Conservation (phyloP, 2,329 filamentous ascomycete species). For the Aspergillus phoenicis region DNA sequence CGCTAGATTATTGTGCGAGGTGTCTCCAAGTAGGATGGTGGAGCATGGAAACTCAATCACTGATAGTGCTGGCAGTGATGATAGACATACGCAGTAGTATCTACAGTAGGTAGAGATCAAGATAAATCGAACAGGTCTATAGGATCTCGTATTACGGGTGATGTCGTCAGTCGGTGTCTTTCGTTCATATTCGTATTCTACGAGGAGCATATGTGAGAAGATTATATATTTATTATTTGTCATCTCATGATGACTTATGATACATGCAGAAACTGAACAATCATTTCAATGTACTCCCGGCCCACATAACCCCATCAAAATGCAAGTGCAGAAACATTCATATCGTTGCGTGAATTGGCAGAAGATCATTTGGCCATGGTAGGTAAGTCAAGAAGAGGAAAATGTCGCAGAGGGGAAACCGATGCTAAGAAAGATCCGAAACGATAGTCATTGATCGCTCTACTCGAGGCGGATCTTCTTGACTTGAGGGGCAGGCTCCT, state of each 20-base stretch:
- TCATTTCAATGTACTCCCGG: background rate
- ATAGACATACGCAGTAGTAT: no score
- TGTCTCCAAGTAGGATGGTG: background rate
- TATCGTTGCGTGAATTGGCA: background rate
- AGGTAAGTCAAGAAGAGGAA: background rate
- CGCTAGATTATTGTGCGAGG: background rate
- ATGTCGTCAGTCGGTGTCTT: background rate
- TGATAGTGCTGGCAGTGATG: no score
- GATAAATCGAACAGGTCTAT: background rate
- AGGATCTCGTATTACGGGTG: no score
- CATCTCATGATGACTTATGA: background rate
- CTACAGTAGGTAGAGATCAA: no score
- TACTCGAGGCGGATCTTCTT: slow-evolving; percentile 56
- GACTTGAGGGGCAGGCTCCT: slow-evolving; percentile 51
- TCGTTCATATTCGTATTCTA: background rate
- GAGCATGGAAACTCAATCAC: no score
- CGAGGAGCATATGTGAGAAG: background rate
- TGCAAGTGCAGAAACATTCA: background rate
- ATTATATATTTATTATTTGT: background rate
- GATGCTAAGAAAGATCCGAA: background rate
- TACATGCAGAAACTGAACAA: background rate
- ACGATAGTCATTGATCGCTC: background rate
- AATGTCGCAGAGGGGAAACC: background rate
- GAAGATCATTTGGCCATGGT: slow-evolving; percentile 4
- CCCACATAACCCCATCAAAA: background rate